phyloP scores from a whole-genome alignment of 2,329 filamentous ascomycete species.

The Graphium sp. region DNA sequence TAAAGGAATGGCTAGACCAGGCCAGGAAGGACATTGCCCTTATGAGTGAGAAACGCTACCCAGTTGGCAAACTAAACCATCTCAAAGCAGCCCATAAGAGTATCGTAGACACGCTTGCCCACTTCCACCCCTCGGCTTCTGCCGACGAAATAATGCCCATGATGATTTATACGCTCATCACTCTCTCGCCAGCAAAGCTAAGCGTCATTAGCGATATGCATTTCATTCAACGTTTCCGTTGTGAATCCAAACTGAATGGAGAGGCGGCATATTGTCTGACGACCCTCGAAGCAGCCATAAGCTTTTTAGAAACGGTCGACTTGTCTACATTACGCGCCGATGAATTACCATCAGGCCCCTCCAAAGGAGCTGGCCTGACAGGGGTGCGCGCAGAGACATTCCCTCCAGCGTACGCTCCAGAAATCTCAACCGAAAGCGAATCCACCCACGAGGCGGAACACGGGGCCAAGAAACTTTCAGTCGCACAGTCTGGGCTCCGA shows the following conservation, averaged over 20 bases:
- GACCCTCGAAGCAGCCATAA: slow-evolving; percentile 86
- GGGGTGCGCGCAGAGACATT: slow-evolving; percentile 35
- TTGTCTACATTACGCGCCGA: slow-evolving; percentile 74
- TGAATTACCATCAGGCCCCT: slow-evolving; percentile 52
- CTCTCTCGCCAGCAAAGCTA: slow-evolving; percentile 68
- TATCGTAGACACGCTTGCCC: slow-evolving; percentile 71
- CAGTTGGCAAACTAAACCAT: slow-evolving; percentile 78
- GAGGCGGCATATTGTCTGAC: slow-evolving; percentile 94
- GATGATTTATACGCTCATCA: slow-evolving; percentile 90
- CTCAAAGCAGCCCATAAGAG: slow-evolving; percentile 81
- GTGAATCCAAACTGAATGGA: slow-evolving; percentile 71
- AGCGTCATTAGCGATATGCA: slow-evolving; percentile 88
- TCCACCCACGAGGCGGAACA: slow-evolving; percentile 14
- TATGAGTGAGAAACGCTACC: slow-evolving; percentile 80
- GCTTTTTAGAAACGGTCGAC: slow-evolving; percentile 89
- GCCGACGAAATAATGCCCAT: slow-evolving; percentile 96
- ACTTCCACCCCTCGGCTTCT: slow-evolving; percentile 63
- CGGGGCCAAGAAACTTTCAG: slow-evolving; percentile 15
- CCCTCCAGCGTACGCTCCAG: slow-evolving; percentile 36
- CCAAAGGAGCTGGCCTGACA: slow-evolving; percentile 33
- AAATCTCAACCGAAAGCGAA: slow-evolving; percentile 17
- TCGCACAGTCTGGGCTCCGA: slow-evolving; percentile 24
- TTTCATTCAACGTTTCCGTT: slow-evolving; percentile 86
- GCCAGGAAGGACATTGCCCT: slow-evolving; percentile 53
- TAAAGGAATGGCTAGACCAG: slow-evolving; percentile 53